Percentiles rank a stretch among this genome's conserved stretches.
These are phyloP conservation scores for Bolboschoenoplectus hybrid DNA, from an alignment of 202 grass and related monocot genomes.

Conservation along the genomic window DNA sequence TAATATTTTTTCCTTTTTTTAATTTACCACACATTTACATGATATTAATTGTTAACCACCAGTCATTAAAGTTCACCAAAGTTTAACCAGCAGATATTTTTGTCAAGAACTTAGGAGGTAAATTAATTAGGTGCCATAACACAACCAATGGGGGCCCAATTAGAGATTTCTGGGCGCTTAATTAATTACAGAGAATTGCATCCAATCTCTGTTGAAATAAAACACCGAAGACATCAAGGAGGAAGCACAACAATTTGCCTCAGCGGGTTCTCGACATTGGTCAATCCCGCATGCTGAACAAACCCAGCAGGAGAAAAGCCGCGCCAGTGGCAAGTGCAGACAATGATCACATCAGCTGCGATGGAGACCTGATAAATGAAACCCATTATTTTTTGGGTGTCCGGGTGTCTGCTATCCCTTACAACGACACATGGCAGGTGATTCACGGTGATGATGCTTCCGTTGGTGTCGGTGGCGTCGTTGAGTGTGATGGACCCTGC, in stretches of 20 bases:
- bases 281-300: conserved; percentile 42
- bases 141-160: no score
- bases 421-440: conserved; percentile 29
- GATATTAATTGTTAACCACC: background rate
- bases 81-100: background rate
- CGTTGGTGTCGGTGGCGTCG: background rate
- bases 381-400: conserved; percentile 15
- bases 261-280: conserved; percentile 38
- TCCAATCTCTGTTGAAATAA: no score
- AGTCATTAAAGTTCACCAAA: background rate
- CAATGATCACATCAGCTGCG: conserved; percentile 25
- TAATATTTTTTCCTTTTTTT: background rate
- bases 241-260: conserved; percentile 42
- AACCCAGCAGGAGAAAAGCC: conserved; percentile 43
- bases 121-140: no score
- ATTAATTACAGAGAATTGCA: no score
- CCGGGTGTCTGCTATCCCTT: conserved; percentile 10
- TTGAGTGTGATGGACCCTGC: background rate
- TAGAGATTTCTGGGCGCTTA: no score
- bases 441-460: background rate
- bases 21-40: background rate
- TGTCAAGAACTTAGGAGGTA: no score
- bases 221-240: background rate
- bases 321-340: conserved; percentile 42
- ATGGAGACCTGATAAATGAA: conserved; percentile 28